Percentiles rank a stretch among this genome's conserved stretches.
Evolutionary conservation across 345 rosid species (phyloP).

Genomic region (Brassica nigra): DNA sequence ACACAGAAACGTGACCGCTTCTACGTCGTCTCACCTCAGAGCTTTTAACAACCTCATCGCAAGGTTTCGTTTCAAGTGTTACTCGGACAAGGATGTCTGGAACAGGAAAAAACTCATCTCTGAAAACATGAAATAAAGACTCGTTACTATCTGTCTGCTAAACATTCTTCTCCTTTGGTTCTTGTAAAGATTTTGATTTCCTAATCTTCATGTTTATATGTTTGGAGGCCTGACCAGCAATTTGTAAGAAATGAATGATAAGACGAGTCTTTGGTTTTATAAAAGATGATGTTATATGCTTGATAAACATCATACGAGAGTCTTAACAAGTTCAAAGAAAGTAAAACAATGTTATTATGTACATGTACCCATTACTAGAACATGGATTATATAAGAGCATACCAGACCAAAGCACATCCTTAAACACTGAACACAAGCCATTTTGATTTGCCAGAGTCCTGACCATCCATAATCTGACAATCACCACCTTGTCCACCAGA

Average conservation of each 20-base stretch:
- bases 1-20: slow-evolving; percentile 20
- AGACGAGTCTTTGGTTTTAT: neutral
- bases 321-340: neutral
- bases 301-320: neutral
- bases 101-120: slow-evolving; percentile 39
- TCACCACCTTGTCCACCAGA: slow-evolving; percentile 31
- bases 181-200: slow-evolving; percentile 32
- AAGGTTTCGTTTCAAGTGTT: slow-evolving; percentile 42
- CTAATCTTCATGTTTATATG: slow-evolving; percentile 19
- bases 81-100: slow-evolving; percentile 27
- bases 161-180: slow-evolving; percentile 4
- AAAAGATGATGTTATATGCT: slow-evolving; percentile 1
- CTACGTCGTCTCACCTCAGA: slow-evolving; percentile 35
- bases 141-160: neutral
- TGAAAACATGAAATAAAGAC: slow-evolving; percentile 16
- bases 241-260: neutral
- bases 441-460: slow-evolving; percentile 31
- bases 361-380: slow-evolving; percentile 24
- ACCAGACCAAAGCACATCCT: slow-evolving; percentile 1
- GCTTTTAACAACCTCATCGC: slow-evolving; percentile 49
- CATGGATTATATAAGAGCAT: neutral
- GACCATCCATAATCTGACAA: slow-evolving; percentile 28
- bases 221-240: neutral
- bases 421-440: slow-evolving; percentile 41
- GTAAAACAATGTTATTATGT: slow-evolving; percentile 23